These are phyloP conservation scores for Kondoa subrosea DNA, from an alignment of 768 basidiomycete species.

Conservation along the genomic window DNA sequence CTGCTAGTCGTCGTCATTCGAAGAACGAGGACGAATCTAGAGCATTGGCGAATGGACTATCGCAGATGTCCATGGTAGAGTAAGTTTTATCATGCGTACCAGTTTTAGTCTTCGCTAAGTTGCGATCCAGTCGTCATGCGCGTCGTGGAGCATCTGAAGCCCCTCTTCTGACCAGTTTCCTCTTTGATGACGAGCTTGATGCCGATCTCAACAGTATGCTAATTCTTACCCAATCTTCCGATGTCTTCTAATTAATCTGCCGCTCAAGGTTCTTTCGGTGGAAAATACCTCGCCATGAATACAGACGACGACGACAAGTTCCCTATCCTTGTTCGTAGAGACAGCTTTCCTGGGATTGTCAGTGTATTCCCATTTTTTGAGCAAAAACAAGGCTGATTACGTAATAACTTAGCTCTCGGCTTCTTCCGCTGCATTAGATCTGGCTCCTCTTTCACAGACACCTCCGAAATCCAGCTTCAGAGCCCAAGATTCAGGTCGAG, in stretches of 20 bases:
- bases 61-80: background rate
- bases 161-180: constrained; percentile 37
- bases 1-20: background rate
- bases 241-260: constrained; percentile 37
- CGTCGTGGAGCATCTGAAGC: constrained; percentile 8
- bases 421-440: constrained; percentile 79
- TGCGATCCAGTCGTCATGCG: background rate
- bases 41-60: background rate
- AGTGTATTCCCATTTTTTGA: constrained; percentile 6
- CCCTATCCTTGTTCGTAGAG: constrained; percentile 33
- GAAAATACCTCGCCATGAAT: constrained; percentile 48
- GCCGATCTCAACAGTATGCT: constrained; percentile 61
- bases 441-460: constrained; percentile 73
- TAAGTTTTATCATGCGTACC: background rate
- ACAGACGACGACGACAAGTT: constrained; percentile 64
- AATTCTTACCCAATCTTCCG: constrained; percentile 4
- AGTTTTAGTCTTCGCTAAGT: background rate
- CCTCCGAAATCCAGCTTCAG: constrained; percentile 37
- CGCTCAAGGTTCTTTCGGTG: constrained; percentile 59
- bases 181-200: constrained; percentile 83
- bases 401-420: constrained; percentile 49
- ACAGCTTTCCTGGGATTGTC: constrained; percentile 50
- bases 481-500: constrained; percentile 21
- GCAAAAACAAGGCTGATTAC: constrained; percentile 13
- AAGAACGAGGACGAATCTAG: background rate